Evolutionary conservation across 2,329 filamentous ascomycete genomes (phyloP).

Genomic region (Hypocreales sp.): DNA sequence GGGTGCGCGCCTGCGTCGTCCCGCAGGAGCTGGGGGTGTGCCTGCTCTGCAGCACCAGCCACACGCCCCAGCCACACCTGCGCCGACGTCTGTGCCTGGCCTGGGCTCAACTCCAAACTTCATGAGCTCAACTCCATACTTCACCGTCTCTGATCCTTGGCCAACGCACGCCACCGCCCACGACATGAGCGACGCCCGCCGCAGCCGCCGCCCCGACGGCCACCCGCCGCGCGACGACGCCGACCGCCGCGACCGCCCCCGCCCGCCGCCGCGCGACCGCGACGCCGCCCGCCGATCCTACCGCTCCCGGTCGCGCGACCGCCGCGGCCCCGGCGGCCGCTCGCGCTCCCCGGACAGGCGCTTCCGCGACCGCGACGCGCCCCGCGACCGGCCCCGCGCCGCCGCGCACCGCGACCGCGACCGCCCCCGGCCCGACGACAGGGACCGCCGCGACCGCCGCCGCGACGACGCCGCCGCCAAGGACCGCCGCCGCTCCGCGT

Average conservation of each 20-base stretch:
- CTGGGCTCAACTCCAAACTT: too few relatives aligned
- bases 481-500: constrained; percentile 21
- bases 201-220: constrained; percentile 29
- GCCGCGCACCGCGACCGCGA: constrained; percentile 6
- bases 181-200: constrained; percentile 20
- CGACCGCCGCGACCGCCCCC: constrained; percentile 21
- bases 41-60: too few relatives aligned
- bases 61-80: too few relatives aligned
- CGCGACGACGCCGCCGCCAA: constrained; percentile 12
- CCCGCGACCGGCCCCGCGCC: constrained; percentile 10
- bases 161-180: too few relatives aligned
- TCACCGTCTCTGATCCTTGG: too few relatives aligned
- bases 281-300: constrained; percentile 10
- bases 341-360: constrained; percentile 4
- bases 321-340: constrained; percentile 6
- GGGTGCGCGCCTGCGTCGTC: too few relatives aligned
- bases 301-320: constrained; percentile 15
- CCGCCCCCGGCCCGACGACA: constrained; percentile 8
- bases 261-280: constrained; percentile 9
- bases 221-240: constrained; percentile 46
- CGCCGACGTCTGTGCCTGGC: too few relatives aligned
- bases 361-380: neutral
- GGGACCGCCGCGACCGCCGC: constrained; percentile 6
- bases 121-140: too few relatives aligned
- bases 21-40: too few relatives aligned